Base-by-base conservation (phyloP, 2,329 filamentous ascomycete genomes). In the Penicillium sclerotiorum region DNA sequence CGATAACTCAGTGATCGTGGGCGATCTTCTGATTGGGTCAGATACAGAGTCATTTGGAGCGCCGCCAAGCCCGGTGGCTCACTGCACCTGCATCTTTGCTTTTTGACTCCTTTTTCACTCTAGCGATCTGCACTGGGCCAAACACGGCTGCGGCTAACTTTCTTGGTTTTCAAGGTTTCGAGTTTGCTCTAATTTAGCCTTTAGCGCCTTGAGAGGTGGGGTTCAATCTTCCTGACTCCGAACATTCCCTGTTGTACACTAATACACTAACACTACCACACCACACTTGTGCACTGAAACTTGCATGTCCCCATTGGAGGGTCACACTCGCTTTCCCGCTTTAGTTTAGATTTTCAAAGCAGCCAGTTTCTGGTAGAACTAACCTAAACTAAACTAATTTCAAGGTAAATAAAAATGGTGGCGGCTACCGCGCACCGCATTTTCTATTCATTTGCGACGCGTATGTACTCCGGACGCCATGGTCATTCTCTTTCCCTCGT, bases 361-460 rank as follows among this genome's bases (percentile, higher is more conserved):
- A n/a, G n/a, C n/a, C n/a, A 5, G 30, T 41, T 17, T 28, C 28
- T 41, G 20, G 38, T 28, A 17, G n/a, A 28, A 15, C 27, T 41
- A 28, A 18, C 22, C 23, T 30, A 15, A 20, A 22, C n/a, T 15
- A 20, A 20, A 43, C 22, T 44, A 43, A 32, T 32, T 6, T 32
- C 28, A 11, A n/a, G 44, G n/a, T n/a, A n/a, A n/a, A n/a, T 41
- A 48, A 45, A 53, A 44, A 43, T 32, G 18, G 18, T 27, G 43
- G 57, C 58, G 58, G 57, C 44, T 61, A 58, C 49, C 55, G 58
- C 58, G 58, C 57, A 53, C 46, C 33, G 11, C 12, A 42, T 43
- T 32, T 45, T 32, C 20, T 36, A 36, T 36, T 36, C 18, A n/a
- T 30, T 33, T 20, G 27, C 40, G 28, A 43, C 40, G 28, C 40